Conservation (phyloP, 805 yeast species). For the Metschnikowia chrysomelidarum region DNA sequence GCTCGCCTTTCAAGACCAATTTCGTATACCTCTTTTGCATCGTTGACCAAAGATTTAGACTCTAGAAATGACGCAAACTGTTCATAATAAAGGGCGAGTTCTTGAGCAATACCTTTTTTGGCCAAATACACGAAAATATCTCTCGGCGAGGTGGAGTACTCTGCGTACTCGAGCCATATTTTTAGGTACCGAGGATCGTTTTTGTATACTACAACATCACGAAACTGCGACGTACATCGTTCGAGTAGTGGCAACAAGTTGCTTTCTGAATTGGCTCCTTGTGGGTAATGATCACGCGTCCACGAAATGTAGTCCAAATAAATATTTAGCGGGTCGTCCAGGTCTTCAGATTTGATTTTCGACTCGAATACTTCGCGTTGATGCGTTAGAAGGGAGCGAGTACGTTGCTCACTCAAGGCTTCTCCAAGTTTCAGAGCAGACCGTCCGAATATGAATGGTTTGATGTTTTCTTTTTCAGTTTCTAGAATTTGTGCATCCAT, state of each 20-base stretch:
- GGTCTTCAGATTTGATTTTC: constrained; percentile 39
- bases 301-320: constrained; percentile 75
- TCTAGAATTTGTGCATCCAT: constrained; percentile 28
- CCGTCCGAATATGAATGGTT: constrained; percentile 64
- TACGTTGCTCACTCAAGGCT: constrained; percentile 28
- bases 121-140: constrained; percentile 71
- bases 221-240: constrained; percentile 65
- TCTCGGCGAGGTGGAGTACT: constrained; percentile 63
- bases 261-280: constrained; percentile 59
- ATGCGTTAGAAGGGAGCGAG: constrained; percentile 5
- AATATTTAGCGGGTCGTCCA: constrained; percentile 82
- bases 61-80: constrained; percentile 70
- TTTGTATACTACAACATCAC: constrained; percentile 63
- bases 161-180: constrained; percentile 79
- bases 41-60: constrained; percentile 40
- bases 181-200: constrained; percentile 80
- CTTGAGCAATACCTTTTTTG: constrained; percentile 66
- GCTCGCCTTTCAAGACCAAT: constrained; percentile 62
- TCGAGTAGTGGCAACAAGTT: constrained; percentile 67
- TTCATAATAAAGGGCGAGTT: constrained; percentile 72
- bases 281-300: constrained; percentile 62
- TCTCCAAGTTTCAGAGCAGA: constrained; percentile 57
- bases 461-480: constrained; percentile 71
- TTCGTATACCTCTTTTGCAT: constrained; percentile 59
- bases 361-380: constrained; percentile 40